Conservation (phyloP, 2,329 filamentous ascomycete genomes). For the Paracamarosporium sp. region DNA sequence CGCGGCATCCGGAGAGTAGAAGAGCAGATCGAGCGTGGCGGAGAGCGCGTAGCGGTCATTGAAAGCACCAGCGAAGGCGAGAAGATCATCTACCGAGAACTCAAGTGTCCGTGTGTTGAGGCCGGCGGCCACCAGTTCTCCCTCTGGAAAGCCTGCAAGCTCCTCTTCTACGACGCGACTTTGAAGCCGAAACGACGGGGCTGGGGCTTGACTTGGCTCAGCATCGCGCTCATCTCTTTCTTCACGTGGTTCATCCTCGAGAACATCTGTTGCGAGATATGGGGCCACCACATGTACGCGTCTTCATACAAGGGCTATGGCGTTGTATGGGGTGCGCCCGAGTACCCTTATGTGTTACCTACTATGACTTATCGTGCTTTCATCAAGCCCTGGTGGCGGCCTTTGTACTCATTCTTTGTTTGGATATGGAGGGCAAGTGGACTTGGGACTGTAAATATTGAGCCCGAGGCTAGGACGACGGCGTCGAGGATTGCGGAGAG, state of each 20-base stretch:
- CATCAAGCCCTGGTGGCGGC: slow-evolving; percentile 42
- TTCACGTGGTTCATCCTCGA: slow-evolving; percentile 59
- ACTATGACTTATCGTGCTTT: slow-evolving; percentile 58
- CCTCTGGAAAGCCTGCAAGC: slow-evolving; percentile 30
- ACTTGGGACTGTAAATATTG: background rate
- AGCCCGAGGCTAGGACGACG: background rate
- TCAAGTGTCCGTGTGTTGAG: slow-evolving; percentile 25
- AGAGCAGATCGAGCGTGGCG: slow-evolving; percentile 45
- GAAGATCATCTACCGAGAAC: slow-evolving; percentile 15
- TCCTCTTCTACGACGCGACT: slow-evolving; percentile 33
- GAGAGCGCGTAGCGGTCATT: slow-evolving; percentile 11
- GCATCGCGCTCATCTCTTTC: slow-evolving; percentile 49
- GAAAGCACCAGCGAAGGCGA: slow-evolving; percentile 9
- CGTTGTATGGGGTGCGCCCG: slow-evolving; percentile 58
- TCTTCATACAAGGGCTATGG: slow-evolving; percentile 58
- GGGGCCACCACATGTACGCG: slow-evolving; percentile 59
- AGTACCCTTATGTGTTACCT: slow-evolving; percentile 62
- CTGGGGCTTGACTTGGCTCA: slow-evolving; percentile 47
- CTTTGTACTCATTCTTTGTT: slow-evolving; percentile 27
- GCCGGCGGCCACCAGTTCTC: slow-evolving; percentile 19
- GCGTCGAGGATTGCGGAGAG: background rate
- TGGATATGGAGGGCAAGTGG: background rate
- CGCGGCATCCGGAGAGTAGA: slow-evolving; percentile 52
- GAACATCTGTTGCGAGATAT: slow-evolving; percentile 51
- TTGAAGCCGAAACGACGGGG: slow-evolving; percentile 26